Conservation (phyloP, 2,329 filamentous ascomycete species). For the Sporothrix sp. region DNA sequence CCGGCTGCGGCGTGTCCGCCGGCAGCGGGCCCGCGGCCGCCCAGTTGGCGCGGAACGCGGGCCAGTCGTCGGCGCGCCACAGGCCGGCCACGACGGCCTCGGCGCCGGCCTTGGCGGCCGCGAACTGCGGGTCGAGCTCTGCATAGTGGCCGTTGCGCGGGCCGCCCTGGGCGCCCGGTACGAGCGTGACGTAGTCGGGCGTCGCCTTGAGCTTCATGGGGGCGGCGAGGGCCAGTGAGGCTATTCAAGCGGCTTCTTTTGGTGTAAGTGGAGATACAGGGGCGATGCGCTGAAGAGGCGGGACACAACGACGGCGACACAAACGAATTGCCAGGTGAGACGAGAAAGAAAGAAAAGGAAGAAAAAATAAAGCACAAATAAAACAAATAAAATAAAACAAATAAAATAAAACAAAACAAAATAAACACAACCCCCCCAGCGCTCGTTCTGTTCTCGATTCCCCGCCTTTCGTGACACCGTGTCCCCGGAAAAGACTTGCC, state of each 20-base stretch:
- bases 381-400: too few relatives aligned
- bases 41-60: slow-evolving; percentile 23
- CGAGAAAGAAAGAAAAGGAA: not conserved
- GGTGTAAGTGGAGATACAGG: not conserved
- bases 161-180: slow-evolving; percentile 25
- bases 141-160: slow-evolving; percentile 29
- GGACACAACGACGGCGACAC: not conserved
- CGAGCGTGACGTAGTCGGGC: slow-evolving; percentile 22
- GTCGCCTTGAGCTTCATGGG: slow-evolving; percentile 19
- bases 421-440: not conserved
- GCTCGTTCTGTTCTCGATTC: not conserved
- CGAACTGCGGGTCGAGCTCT: slow-evolving; percentile 25
- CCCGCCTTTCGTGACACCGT: too few relatives aligned
- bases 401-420: not conserved
- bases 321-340: not conserved
- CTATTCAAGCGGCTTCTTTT: not conserved
- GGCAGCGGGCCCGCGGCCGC: slow-evolving; percentile 20
- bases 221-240: not conserved
- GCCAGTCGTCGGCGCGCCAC: slow-evolving; percentile 23
- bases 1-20: slow-evolving; percentile 25
- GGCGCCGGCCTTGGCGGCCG: slow-evolving; percentile 21
- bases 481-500: slow-evolving; percentile 6
- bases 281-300: not conserved
- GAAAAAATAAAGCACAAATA: not conserved
- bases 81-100: slow-evolving; percentile 21